Base-by-base conservation (phyloP, 768 basidiomycete genomes). In the Amanita jacksonii region DNA sequence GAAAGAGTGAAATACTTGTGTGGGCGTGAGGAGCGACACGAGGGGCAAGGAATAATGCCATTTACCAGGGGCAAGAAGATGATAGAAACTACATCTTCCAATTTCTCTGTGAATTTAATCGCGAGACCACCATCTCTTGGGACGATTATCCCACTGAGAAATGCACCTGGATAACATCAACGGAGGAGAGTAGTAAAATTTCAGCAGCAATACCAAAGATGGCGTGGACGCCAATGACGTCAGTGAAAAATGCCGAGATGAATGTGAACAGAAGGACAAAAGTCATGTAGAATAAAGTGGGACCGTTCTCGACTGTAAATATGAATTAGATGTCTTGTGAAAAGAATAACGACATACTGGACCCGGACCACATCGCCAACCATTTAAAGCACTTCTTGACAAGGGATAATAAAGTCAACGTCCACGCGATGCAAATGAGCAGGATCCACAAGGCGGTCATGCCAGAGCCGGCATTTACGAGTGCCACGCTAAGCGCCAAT, bases 51-150 rank as follows among this genome's bases (percentile, higher is more conserved):
- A 40, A 13, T 15, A 16, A 43, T 30, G n/a, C 41, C 8, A 60
- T 70, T 49, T 55, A 88, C 86, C 40, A 94, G 66, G 3, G 92
- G 92, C 9, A 96, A 64, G 63, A 96, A 93, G 34, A 93, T 79
- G 47, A 93, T 82, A 0, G 86, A 65, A 2, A 93, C 86, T 74
- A 94, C 80, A 62, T 97, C 94, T 63, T 99, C 96, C n/a, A 98
- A 66, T 56, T 94, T 97, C 54, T 94, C 89, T 0, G 88, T 91
- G n/a, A 98, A 65, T 0, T 81, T 70, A 41, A 92, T 87, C 0
- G 85, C 78, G 27, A 99, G 78, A 2, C 85, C 85, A 2, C 88
- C 87, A 54, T 92, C 84, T 22, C 90, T 78, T 2, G 96, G 94
- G 6, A 97, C 81, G 44, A 84, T 74, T 35, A 86, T 58, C 1